Base-by-base conservation (phyloP, 129 eudicot species). In the Centella asiatica region DNA sequence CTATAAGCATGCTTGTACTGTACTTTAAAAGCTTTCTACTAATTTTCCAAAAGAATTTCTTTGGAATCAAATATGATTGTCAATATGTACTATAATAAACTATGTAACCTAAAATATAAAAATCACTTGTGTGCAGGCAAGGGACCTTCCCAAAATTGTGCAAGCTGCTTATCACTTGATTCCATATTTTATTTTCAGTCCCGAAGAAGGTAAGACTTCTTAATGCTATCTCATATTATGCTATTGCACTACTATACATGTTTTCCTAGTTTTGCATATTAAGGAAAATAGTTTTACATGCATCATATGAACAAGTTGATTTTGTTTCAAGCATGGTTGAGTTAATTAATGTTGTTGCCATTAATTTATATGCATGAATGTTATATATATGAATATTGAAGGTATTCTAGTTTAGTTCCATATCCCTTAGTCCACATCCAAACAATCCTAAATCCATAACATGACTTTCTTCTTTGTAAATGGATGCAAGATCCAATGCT, bases 91-190 rank as follows among this genome's bases (percentile, higher is more conserved):
- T n/a, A n/a, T n/a, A n/a, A n/a, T 12, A 50, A 32, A 20, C 34
- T 32, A 17, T 48, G 44, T 47, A 29, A 10, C n/a, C 34, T 1
- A 11, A 52, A 19, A 12, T 1, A 26, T 14, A 27, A 53, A 24
- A 4, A 5, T 53, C 18, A 27, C 59, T 27, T 1, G 0, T 73
- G 60, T 80, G 82, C 86, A 92, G 99, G 90, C 99, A 45, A 84
- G 99, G 77, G 99, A 92, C 80, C 96, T 92, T 69, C 82, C 96
- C 15, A 78, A 60, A 74, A 56, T 92, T 40, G 79, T 84, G 73
- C 96, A 87, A 71, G 81, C 88, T 66, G 88, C 47, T 62, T 87
- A 84, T 76, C 81, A 40, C 52, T 57, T 92, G 33, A 74, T 92
- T 50, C 99, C 99, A 24, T 92, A 87, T 74, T 92, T 87, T 69